These are phyloP conservation scores for Phytophthora foliorum DNA, from an alignment of 352 stramenopile species.

Conservation along the genomic window DNA sequence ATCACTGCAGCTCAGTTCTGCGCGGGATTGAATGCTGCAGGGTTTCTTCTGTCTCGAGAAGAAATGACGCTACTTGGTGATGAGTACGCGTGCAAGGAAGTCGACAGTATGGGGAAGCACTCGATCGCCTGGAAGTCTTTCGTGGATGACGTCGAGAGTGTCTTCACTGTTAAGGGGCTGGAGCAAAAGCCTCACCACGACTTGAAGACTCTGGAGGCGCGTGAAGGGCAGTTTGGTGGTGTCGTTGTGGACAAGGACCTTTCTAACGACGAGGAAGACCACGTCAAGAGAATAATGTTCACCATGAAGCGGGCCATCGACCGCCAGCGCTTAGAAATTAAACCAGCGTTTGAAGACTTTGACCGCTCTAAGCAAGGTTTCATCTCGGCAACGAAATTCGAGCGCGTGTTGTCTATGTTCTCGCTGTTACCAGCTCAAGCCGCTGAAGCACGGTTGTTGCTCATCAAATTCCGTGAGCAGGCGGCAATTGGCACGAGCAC, in stretches of 20 bases:
- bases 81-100: constrained; percentile 65
- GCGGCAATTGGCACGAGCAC: constrained; percentile 44
- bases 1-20: constrained; percentile 76
- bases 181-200: constrained; percentile 73
- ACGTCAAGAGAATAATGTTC: constrained; percentile 57
- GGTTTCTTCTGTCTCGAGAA: constrained; percentile 61
- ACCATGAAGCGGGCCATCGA: constrained; percentile 69
- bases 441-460: constrained; percentile 54
- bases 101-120: constrained; percentile 68
- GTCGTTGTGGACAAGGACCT: constrained; percentile 65
- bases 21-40: constrained; percentile 64
- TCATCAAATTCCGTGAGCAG: constrained; percentile 85
- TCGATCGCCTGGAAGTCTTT: constrained; percentile 83
- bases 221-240: constrained; percentile 68
- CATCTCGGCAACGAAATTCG: constrained; percentile 82
- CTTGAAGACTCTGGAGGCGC: constrained; percentile 52
- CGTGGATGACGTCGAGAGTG: constrained; percentile 83
- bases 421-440: constrained; percentile 59
- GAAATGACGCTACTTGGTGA: constrained; percentile 67
- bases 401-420: constrained; percentile 87
- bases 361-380: constrained; percentile 82
- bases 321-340: constrained; percentile 80
- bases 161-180: constrained; percentile 83
- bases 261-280: constrained; percentile 52
- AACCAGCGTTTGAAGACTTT: constrained; percentile 87